These are phyloP conservation scores for Prunus armeniaca DNA, from an alignment of 306 rosid species.

Conservation along the genomic window DNA sequence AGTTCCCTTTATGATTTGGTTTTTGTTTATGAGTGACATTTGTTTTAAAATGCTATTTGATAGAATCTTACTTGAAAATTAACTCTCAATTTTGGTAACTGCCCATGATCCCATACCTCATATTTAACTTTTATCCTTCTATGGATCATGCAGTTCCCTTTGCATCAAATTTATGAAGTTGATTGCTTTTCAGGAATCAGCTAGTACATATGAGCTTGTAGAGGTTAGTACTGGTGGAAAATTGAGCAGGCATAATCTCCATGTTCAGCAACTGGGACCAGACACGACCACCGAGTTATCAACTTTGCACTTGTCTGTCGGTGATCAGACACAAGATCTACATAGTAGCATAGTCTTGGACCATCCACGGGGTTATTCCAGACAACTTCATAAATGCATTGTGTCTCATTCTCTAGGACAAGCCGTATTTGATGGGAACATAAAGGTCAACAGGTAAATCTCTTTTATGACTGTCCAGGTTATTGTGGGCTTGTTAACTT, in stretches of 20 bases:
- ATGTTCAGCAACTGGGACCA: conserved; percentile 80
- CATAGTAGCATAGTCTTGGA: conserved; percentile 78
- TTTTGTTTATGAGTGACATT: neutral
- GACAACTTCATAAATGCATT: conserved; percentile 91
- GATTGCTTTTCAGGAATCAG: conserved; percentile 56
- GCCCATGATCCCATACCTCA: neutral
- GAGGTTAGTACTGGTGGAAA: conserved; percentile 90
- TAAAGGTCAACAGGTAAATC: conserved; percentile 83
- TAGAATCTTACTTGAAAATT: neutral
- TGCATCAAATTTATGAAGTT: conserved; percentile 14
- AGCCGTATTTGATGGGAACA: conserved; percentile 89
- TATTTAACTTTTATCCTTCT: neutral
- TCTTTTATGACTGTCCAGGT: neutral
- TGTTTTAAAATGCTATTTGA: neutral
- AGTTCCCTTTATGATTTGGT: neutral
- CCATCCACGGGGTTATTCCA: conserved; percentile 88
- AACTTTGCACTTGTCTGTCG: conserved; percentile 69
- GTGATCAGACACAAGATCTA: conserved; percentile 87
- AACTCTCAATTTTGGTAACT: neutral
- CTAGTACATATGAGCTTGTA: conserved; percentile 69
- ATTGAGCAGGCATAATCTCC: conserved; percentile 86
- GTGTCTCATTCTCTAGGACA: conserved; percentile 87
- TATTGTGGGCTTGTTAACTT: neutral
- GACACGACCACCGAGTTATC: conserved; percentile 76
- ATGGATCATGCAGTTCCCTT: neutral